Percentiles rank a stretch among this genome's conserved stretches.
Evolutionary conservation across 257 asterid genomes (phyloP).

Genomic region (Nicotiana paniculata): DNA sequence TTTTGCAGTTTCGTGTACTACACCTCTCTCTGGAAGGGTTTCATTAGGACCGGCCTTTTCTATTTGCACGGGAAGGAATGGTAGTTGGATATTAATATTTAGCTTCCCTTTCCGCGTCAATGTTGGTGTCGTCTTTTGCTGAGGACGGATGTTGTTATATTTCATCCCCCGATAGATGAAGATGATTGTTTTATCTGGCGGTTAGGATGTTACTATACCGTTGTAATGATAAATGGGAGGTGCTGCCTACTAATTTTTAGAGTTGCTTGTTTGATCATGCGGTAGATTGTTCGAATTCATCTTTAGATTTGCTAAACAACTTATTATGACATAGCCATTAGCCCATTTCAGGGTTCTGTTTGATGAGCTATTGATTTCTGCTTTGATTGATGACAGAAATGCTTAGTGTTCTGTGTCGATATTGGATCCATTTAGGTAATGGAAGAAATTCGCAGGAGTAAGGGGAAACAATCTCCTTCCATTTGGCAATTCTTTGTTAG

Average conservation of each 20-base stretch:
- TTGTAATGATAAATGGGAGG: constrained; percentile 1
- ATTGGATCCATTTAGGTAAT: background rate
- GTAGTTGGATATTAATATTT: background rate
- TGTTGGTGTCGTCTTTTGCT: background rate
- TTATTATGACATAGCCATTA: background rate
- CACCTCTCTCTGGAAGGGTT: background rate
- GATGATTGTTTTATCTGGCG: background rate
- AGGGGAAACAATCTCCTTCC: background rate
- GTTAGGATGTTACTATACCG: background rate
- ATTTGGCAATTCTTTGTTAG: background rate
- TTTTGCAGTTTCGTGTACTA: constrained; percentile 18
- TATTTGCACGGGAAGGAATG: background rate
- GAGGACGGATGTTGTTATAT: background rate
- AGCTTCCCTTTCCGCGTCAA: background rate
- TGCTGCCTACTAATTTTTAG: background rate
- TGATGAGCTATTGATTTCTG: background rate
- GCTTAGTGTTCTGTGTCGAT: background rate
- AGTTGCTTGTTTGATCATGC: background rate
- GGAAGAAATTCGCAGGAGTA: background rate
- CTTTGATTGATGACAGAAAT: background rate
- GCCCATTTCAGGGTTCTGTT: background rate
- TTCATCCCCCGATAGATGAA: background rate
- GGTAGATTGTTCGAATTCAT: background rate
- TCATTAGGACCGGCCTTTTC: background rate
- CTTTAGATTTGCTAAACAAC: background rate